Base-by-base conservation (phyloP, 306 rosid species). In the Cicer yamashitae region DNA sequence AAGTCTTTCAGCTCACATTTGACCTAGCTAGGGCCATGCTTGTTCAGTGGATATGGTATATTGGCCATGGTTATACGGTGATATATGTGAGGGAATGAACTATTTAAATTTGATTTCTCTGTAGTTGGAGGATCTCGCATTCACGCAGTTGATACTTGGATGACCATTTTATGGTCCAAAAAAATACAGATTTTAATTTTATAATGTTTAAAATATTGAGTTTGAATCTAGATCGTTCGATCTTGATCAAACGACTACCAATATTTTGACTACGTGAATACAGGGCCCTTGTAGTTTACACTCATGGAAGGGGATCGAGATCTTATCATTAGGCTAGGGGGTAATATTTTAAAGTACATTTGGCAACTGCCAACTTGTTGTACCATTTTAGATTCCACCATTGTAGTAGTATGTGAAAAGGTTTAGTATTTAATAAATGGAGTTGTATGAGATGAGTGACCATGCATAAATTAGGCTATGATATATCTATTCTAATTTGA, bases 1-100 rank as follows among this genome's bases (percentile, higher is more conserved):
- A 87, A 84, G 83, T 34, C 50, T 22, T 66, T 83, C 84, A 73
- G 39, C 71, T 62, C 78, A 51, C 68, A 17, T 8, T 14, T 67
- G 39, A 77, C 52, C 18, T n/a, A 70, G 47, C 44, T 34, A 7
- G 40, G 17, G 14, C 52, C 43, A 46, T 67, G 30, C 80, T 62
- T 65, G 61, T 77, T 67, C 34, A 6, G 15, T 40, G 34, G n/a
- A 40, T 12, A 40, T 1, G 1, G 10, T 18, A 17, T 10, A 17
- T 1, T 65, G 38, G 45, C 34, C 50, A 40, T 18, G 38, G 43
- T 7, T 60, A 7, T 60, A 60, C 1, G 34, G 10, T 17, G 53
- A 17, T 20, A 2, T 17, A 17, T 60, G 20, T 1, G 12, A n/a
- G 25, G 47, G 25, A 62, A n/a, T 38, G 7, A 14, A 62, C 25